phyloP scores from a whole-genome alignment of 1,284 basidiomycete species.

The Malassezia japonica region DNA sequence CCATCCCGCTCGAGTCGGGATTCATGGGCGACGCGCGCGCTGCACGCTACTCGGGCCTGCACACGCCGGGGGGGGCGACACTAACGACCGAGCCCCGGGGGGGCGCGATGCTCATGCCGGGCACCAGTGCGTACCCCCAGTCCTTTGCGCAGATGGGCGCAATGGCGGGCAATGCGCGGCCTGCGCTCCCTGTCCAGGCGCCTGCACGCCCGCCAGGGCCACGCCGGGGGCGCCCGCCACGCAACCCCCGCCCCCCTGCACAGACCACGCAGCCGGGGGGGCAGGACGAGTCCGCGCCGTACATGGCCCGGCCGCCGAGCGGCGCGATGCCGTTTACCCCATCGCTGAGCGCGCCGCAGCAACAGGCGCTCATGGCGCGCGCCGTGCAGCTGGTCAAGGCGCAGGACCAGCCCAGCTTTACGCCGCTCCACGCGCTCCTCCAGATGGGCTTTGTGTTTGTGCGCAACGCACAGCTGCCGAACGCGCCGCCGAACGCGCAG shows the following conservation, averaged over 20 bases:
- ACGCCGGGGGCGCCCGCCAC: slow-evolving; percentile 17
- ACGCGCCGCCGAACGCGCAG: slow-evolving; percentile 21
- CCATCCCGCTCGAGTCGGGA: too few species aligned
- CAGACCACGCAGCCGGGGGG: slow-evolving; percentile 20
- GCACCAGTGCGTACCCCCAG: too few species aligned
- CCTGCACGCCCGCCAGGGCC: slow-evolving; percentile 1
- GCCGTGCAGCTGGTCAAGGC: slow-evolving; percentile 33
- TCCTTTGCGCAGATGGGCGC: too few species aligned
- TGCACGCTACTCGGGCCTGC: too few species aligned
- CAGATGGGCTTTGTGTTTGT: slow-evolving; percentile 43
- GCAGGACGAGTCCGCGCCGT: not conserved
- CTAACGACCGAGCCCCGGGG: too few species aligned
- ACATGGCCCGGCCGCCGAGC: not conserved
- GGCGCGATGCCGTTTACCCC: slow-evolving; percentile 21
- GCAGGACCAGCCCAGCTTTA: slow-evolving; percentile 24
- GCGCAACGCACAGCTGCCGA: slow-evolving; percentile 30
- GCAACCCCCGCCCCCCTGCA: slow-evolving; percentile 20
- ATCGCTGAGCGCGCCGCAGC: slow-evolving; percentile 31
- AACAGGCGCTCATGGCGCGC: slow-evolving; percentile 30
- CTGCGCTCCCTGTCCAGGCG: too few species aligned
- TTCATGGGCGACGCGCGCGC: too few species aligned
- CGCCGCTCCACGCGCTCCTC: slow-evolving; percentile 32
- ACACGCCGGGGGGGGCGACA: too few species aligned
- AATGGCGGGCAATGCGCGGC: too few species aligned
- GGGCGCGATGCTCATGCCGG: too few species aligned